Percentiles rank a stretch among this genome's conserved stretches.
Evolutionary conservation across 108 stramenopile genomes (phyloP).

Genomic region (Nannochloropsis oceanica): DNA sequence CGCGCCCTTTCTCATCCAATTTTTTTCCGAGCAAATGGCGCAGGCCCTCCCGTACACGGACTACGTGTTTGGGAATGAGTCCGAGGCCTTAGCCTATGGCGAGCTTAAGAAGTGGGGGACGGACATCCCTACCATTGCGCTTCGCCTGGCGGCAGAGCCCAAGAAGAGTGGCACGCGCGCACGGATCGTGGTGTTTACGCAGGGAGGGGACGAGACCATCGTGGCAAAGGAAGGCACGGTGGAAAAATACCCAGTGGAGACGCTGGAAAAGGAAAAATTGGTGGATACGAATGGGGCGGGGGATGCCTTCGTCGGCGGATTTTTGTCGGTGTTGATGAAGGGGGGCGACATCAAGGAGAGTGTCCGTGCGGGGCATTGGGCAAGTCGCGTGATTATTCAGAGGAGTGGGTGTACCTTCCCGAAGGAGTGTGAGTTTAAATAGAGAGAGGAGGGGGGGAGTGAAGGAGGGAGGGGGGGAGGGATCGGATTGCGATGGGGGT

Average conservation of each 20-base stretch:
- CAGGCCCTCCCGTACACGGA: slow-evolving; percentile 84
- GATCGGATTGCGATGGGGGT: neutral
- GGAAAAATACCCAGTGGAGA: slow-evolving; percentile 65
- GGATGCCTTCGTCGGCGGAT: slow-evolving; percentile 98
- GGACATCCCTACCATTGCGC: slow-evolving; percentile 75
- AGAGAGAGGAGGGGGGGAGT: neutral
- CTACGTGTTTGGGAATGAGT: slow-evolving; percentile 94
- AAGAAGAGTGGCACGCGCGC: slow-evolving; percentile 62
- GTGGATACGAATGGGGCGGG: slow-evolving; percentile 99
- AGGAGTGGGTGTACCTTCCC: slow-evolving; percentile 77
- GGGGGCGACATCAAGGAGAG: slow-evolving; percentile 61
- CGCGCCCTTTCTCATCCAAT: slow-evolving; percentile 95
- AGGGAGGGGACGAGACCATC: slow-evolving; percentile 82
- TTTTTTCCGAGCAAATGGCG: slow-evolving; percentile 88
- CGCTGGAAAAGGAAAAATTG: slow-evolving; percentile 59
- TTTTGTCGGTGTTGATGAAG: slow-evolving; percentile 64
- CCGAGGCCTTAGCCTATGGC: slow-evolving; percentile 89
- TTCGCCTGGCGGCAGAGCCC: slow-evolving; percentile 61
- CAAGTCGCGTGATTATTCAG: slow-evolving; percentile 87
- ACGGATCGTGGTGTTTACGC: slow-evolving; percentile 89
- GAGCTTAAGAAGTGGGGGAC: slow-evolving; percentile 78
- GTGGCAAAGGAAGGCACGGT: slow-evolving; percentile 79
- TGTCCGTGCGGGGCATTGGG: slow-evolving; percentile 93
- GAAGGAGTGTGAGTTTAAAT: slow-evolving; percentile 46
- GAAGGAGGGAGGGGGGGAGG: too few relatives aligned